Percentiles rank a stretch among this genome's conserved stretches.
Evolutionary conservation across 768 basidiomycete species (phyloP).

Genomic region (Solioccasus polychromus): DNA sequence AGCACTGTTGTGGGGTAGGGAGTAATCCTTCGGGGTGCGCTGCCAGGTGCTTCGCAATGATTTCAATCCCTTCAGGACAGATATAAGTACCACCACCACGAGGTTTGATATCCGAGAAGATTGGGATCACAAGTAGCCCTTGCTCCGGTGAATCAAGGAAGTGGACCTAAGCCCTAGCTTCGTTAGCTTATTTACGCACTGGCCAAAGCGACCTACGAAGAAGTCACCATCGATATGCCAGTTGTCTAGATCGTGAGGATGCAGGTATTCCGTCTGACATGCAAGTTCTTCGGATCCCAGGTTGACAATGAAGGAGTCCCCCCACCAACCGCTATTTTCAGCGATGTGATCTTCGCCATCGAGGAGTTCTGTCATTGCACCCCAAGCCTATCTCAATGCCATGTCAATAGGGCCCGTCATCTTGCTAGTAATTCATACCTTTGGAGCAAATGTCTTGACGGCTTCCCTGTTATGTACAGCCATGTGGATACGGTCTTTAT

Average conservation of each 20-base stretch:
- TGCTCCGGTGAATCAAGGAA: constrained; percentile 14
- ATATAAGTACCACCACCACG: constrained; percentile 3
- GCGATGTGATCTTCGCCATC: constrained; percentile 3
- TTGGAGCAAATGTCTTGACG: constrained; percentile 51
- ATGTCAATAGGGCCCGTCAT: neutral
- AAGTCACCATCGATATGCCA: constrained; percentile 6
- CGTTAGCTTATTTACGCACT: neutral
- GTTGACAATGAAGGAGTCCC: constrained; percentile 9
- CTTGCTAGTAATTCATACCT: constrained; percentile 28
- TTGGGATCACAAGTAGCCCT: constrained; percentile 3
- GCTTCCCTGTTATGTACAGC: constrained; percentile 42
- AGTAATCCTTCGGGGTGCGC: constrained; percentile 3
- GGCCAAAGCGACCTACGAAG: constrained; percentile 1
- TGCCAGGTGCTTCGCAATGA: constrained; percentile 3
- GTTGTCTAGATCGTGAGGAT: constrained; percentile 1
- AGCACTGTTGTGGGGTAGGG: neutral
- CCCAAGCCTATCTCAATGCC: neutral
- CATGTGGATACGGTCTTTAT: constrained; percentile 53
- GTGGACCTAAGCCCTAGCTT: neutral
- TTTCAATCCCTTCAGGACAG: constrained; percentile 4
- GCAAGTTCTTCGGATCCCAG: constrained; percentile 8
- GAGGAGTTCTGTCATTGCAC: constrained; percentile 6
- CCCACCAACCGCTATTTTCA: constrained; percentile 4
- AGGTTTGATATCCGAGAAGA: constrained; percentile 8
- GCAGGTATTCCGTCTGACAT: neutral